Base-by-base conservation (phyloP, 2,329 filamentous ascomycete species). In the Epichloe baconii region DNA sequence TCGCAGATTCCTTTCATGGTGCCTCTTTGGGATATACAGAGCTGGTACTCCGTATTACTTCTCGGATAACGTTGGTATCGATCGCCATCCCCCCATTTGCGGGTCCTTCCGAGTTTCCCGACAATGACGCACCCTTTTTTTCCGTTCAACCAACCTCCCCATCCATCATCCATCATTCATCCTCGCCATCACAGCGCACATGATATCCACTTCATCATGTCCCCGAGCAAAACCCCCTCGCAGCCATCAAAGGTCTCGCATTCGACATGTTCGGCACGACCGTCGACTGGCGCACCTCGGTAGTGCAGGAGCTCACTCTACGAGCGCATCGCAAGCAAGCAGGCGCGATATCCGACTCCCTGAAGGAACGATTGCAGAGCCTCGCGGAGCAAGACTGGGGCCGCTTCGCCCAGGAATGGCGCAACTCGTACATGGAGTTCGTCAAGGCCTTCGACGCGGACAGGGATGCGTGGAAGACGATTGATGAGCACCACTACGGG, bases 251-350 rank as follows among this genome's bases (percentile, higher is more conserved):
- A 57, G 84, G 78, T 7, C 70, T 89, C 36, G 74, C 82, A 50
- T 88, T 88, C 61, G 85, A 89, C 67, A 78, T 88, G 59, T 89
- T 90, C 65, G 86, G 86, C 57, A 93, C 88, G 1, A 80, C 83
- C 55, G 86, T 93, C 44, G 77, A 91, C 70, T 91, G 86, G 86
- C 82, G 86, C 52, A 72, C 71, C 40, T 79, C 80, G 2, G 79
- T 93, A 19, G 78, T 74, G 14, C 68, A 73, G 8, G 77, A 79
- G 50, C 75, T 93, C 46, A 63, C 68, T 23, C 61, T 71, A 11
- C 72, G 73, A 40, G 75, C 79, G 14, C 62, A 66, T 31, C 65
- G 70, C 52, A 76, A 78, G 58, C 61, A 62, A 14, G 69, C 71
- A 2, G 70, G 82, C 35, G 68, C 70, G 40, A 63, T 82, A 5